Base-by-base conservation (phyloP, 2,329 filamentous ascomycete genomes). In the Aschersonia sp. region DNA sequence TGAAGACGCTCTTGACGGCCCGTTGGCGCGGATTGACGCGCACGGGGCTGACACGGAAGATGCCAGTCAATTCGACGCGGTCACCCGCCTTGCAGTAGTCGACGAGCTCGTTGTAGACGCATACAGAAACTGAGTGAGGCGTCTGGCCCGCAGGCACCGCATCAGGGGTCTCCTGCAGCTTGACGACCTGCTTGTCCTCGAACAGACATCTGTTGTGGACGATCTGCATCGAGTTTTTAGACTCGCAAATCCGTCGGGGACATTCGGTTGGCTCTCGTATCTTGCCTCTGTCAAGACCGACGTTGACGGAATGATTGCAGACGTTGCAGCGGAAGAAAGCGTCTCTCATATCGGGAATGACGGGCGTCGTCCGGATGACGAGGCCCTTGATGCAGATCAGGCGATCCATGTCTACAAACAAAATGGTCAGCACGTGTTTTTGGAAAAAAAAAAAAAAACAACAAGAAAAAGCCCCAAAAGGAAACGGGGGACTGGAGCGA, bases 321-420 rank as follows among this genome's bases (percentile, higher is more conserved):
- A 90, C 79, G 49, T 87, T 86, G 68, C 92, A 98, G 53, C 87
- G 84, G 77, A 98, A 98, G 68, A 95, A 95, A 0, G 92, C 92
- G 61, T 95, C 87, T 67, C 94, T 95, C 94, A 98, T 98, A 58
- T 98, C 92, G 0, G 92, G 92, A 53, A 98, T 97, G 54, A 98
- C 86, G 1, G 92, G 88, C 0, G 92, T 97, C 4, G 92, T 85
- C 52, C 92, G 82, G 58, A 98, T 98, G 51, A 98, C 92, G 12
- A 98, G 74, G 43, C 92, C 92, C 66, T 97, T 98, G 66, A 98
- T 83, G 54, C 83, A 87, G 54, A 98, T 83, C 54, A 98, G 77
- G 60, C 94, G 94, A 66, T 98, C 94, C 78, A 97, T 95, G 59
- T 97, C 87, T 76, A 35, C 11, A 32, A 30, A 5, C 1, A 10